phyloP scores from a whole-genome alignment of 1,284 basidiomycete genomes.

The Cutaneotrichosporon sp. region DNA sequence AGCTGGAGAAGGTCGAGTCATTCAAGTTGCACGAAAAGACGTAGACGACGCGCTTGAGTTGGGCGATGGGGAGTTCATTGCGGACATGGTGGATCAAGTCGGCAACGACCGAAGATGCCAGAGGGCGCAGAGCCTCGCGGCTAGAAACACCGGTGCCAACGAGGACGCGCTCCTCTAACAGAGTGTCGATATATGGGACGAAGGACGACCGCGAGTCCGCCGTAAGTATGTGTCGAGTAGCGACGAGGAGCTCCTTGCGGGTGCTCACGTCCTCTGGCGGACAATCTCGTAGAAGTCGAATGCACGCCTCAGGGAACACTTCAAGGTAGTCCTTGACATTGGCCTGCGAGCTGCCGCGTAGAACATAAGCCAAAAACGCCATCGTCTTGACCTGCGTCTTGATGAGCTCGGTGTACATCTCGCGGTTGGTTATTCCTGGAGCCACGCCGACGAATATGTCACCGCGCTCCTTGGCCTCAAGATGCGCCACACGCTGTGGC shows the following conservation, averaged over 20 bases:
- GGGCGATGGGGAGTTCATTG: conserved; percentile 69
- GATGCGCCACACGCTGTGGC: conserved; percentile 77
- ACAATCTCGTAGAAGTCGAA: conserved; percentile 89
- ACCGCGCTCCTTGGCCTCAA: conserved; percentile 69
- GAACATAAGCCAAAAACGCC: conserved; percentile 87
- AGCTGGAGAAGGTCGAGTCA: conserved; percentile 74
- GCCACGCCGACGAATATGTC: conserved; percentile 83
- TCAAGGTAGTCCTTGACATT: conserved; percentile 75
- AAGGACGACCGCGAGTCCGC: conserved; percentile 76
- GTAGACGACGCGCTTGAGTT: conserved; percentile 74
- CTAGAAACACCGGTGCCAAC: conserved; percentile 73
- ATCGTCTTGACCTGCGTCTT: conserved; percentile 94
- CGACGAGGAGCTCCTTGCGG: conserved; percentile 87
- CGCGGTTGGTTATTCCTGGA: conserved; percentile 63
- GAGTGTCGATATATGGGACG: conserved; percentile 77
- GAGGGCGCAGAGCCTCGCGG: conserved; percentile 74
- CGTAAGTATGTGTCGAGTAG: conserved; percentile 83
- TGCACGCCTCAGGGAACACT: conserved; percentile 69
- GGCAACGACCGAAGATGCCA: conserved; percentile 82
- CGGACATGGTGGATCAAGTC: conserved; percentile 92
- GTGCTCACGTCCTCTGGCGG: conserved; percentile 79
- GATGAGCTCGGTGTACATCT: conserved; percentile 81
- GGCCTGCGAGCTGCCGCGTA: conserved; percentile 63
- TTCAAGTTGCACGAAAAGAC: conserved; percentile 86
- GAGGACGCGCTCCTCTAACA: conserved; percentile 87